A percentile compares a stretch with the other conserved stretches of the same genome.
Evolutionary conservation across 208 protist species (phyloP).

Genomic region (Leishmania aethiopica): DNA sequence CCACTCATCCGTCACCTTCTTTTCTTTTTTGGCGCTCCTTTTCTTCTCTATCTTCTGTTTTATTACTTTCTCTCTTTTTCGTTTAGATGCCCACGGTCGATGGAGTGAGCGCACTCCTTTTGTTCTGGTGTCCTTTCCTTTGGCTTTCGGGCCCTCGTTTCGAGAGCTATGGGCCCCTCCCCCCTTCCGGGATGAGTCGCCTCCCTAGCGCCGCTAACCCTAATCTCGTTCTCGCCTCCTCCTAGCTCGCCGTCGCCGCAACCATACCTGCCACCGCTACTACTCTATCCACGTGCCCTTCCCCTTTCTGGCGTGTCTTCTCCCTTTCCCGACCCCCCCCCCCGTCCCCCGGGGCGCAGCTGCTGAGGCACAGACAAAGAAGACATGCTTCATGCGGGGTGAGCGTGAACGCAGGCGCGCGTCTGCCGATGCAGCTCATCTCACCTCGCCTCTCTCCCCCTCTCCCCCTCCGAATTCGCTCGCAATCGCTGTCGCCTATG

Average conservation of each 20-base stretch:
- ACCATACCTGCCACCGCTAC: not conserved
- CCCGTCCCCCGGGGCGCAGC: not conserved
- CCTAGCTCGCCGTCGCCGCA: not conserved
- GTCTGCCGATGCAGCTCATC: not conserved
- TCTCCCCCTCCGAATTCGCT: not conserved
- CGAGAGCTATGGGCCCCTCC: not conserved
- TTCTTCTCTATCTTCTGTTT: not conserved
- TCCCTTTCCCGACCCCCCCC: not conserved
- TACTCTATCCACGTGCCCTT: not conserved
- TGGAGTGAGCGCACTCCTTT: not conserved
- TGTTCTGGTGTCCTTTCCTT: not conserved
- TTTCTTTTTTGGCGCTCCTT: not conserved
- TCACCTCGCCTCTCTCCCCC: not conserved
- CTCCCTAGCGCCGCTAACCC: not conserved
- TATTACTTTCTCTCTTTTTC: not conserved
- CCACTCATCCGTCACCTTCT: not conserved
- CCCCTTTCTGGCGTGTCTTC: not conserved
- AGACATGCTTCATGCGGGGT: not conserved
- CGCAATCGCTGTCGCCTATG: not conserved
- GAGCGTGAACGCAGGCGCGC: not conserved
- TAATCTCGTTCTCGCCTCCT: not conserved
- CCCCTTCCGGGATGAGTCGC: not conserved
- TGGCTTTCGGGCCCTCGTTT: not conserved
- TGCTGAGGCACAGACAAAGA: not conserved
- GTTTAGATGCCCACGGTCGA: not conserved